Base-by-base conservation (phyloP, 1,284 basidiomycete genomes). In the Marasmius tenuissimus region DNA sequence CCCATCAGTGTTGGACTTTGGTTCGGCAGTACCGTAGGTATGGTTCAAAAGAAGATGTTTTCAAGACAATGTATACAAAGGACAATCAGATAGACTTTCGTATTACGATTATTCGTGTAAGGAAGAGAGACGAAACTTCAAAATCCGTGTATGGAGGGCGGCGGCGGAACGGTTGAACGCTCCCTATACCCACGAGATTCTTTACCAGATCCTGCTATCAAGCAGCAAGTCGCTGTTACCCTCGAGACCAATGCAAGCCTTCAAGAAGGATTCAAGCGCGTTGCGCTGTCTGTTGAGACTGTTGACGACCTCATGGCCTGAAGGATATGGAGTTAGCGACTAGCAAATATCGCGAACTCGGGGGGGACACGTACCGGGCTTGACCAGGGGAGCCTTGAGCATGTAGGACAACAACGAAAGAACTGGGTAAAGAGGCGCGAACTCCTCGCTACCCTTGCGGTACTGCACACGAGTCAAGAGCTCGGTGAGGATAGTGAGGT, bases 371-470 rank as follows among this genome's bases (percentile, higher is more conserved):
- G 54, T 70, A 83, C 88, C 96, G 66, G 95, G 96, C 86, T 98
- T 98, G 80, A 97, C 96, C 69, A 98, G 86, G 34, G 97, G 96
- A 0, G 97, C 96, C 85, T 98, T 97, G 79, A 97, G 90, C 94
- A 97, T 97, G 84, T 96, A 97, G 58, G 89, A 92, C 60, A 97
- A 82, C 65, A 97, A 84, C 52, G 93, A 96, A 55, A 97, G 82
- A 59, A 97, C 92, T 11, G 90, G 85, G 83, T 97, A 94, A 35
- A 97, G 80, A 0, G 91, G 90, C 68, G 87, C 80, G 78, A 93
- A 96, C 51, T 92, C 86, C 65, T 49, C 73, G 27, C 73, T 74
- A 61, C 77, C 78, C 69, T 76, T 83, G 69, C 92, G 89, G 82
- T 97, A 98, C 73, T 89, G 81, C 76, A 99, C 85, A 65, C 97